Evolutionary conservation across 1,284 basidiomycete genomes (phyloP).

Genomic region (Tilletia setariae): DNA sequence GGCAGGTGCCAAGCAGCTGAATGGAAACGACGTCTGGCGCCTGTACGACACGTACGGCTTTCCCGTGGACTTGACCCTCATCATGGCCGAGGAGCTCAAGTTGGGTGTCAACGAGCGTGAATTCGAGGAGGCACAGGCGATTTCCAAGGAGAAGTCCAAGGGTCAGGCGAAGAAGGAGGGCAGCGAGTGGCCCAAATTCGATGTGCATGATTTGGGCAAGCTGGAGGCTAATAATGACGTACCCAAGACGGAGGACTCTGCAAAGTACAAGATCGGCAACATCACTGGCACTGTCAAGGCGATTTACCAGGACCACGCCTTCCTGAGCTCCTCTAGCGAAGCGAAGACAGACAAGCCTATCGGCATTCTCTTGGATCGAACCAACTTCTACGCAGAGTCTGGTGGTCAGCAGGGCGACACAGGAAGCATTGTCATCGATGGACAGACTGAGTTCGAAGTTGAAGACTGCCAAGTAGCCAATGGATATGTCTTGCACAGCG

Average conservation of each 20-base stretch:
- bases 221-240: constrained; percentile 76
- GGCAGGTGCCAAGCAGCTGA: constrained; percentile 67
- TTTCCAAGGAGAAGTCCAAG: constrained; percentile 88
- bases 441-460: constrained; percentile 85
- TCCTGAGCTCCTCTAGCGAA: constrained; percentile 67
- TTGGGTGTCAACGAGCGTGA: constrained; percentile 81
- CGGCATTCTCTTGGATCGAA: constrained; percentile 84
- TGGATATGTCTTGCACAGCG: constrained; percentile 85
- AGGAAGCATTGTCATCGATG: constrained; percentile 88
- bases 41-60: constrained; percentile 99
- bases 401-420: constrained; percentile 98
- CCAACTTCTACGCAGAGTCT: constrained; percentile 96
- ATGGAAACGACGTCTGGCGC: constrained; percentile 91
- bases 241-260: constrained; percentile 89
- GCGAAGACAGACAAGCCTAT: constrained; percentile 66
- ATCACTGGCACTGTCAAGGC: constrained; percentile 74
- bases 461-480: constrained; percentile 83
- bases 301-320: constrained; percentile 79
- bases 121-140: constrained; percentile 83
- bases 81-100: constrained; percentile 95
- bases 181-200: constrained; percentile 71
- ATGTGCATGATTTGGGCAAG: constrained; percentile 88
- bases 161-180: constrained; percentile 67
- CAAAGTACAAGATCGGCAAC: constrained; percentile 76
- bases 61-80: constrained; percentile 89